Conservation (phyloP, 1,284 basidiomycete species). For the Hemileia vastatrix region DNA sequence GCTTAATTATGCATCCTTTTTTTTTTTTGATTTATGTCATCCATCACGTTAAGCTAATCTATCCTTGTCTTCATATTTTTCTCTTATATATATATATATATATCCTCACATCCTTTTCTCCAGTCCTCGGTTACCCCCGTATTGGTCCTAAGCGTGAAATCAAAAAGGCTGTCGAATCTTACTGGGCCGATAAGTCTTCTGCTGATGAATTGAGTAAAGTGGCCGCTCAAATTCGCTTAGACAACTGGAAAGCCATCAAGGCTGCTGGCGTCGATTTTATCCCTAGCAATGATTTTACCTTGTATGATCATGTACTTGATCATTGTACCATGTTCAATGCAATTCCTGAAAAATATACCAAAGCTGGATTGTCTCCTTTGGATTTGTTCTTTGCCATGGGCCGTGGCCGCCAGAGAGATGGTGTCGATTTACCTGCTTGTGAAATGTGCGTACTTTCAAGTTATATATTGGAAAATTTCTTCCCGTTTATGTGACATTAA, state of each 20-base stretch:
- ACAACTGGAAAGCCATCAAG: conserved; percentile 83
- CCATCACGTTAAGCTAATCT: no score
- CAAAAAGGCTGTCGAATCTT: conserved; percentile 94
- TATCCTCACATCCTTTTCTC: no score
- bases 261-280: conserved; percentile 78
- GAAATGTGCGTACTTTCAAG: conserved; percentile 63
- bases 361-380: conserved; percentile 73
- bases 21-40: no score
- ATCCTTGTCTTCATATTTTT: no score
- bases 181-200: conserved; percentile 90
- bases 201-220: conserved; percentile 81
- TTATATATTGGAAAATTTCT: no score
- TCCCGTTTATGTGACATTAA: neutral
- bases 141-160: conserved; percentile 95
- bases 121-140: conserved; percentile 89
- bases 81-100: no score
- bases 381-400: conserved; percentile 70
- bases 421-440: conserved; percentile 90
- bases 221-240: conserved; percentile 79
- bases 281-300: conserved; percentile 94
- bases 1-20: no score
- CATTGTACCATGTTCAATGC: conserved; percentile 94
- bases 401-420: conserved; percentile 79
- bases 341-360: conserved; percentile 87
- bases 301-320: conserved; percentile 99